Conservation (phyloP, 768 basidiomycete genomes). For the Russula abietina region DNA sequence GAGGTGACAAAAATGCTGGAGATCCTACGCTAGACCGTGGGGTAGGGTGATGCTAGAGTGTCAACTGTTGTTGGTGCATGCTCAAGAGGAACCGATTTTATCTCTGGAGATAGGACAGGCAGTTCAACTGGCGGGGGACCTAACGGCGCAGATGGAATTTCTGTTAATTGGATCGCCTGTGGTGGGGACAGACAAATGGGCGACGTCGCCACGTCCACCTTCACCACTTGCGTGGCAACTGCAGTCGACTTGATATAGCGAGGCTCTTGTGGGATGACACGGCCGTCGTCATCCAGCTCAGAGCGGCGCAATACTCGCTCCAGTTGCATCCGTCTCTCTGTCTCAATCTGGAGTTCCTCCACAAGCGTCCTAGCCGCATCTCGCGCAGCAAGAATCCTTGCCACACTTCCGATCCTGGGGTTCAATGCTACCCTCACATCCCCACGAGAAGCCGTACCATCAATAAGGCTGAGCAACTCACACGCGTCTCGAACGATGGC, state of each 20-base stretch:
- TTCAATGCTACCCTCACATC: constrained; percentile 29
- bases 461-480: constrained; percentile 30
- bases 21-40: constrained; percentile 8
- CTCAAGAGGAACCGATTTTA: neutral
- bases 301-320: constrained; percentile 32
- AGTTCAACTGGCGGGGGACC: neutral
- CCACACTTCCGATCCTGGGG: constrained; percentile 42
- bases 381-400: constrained; percentile 46
- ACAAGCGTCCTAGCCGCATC: constrained; percentile 47
- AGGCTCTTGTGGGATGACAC: neutral
- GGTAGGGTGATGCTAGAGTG: constrained; percentile 6
- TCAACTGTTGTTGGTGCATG: neutral
- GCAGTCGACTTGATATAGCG: neutral
- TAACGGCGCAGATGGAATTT: neutral
- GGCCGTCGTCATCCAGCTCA: constrained; percentile 14
- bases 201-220: constrained; percentile 22
- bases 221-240: constrained; percentile 5
- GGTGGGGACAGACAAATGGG: constrained; percentile 15
- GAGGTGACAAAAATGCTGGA: constrained; percentile 12
- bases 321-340: constrained; percentile 42
- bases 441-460: constrained; percentile 22
- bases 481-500: no score
- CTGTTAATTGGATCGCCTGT: neutral
- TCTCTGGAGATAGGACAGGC: neutral
- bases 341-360: constrained; percentile 53